Evolutionary conservation across 306 rosid genomes (phyloP), one percentile per base, ranked within the genome.

Genomic region (Prosopis cineraria): DNA sequence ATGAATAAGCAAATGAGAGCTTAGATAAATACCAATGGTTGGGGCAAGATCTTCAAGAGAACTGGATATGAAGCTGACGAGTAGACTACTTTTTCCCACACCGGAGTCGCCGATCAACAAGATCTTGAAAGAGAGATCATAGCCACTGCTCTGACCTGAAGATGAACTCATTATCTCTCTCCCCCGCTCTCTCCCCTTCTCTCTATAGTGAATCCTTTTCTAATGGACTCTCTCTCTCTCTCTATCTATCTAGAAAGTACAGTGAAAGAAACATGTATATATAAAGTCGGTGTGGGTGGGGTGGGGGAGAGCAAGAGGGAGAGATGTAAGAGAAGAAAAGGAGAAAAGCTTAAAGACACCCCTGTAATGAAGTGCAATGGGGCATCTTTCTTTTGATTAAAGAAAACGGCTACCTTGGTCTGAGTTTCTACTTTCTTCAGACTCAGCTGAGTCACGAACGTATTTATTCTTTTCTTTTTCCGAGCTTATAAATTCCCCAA

Each of bases 81-180:
- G 89, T 6, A 95, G 87, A 82, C 98, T 95, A 65, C 97, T 95
- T 80, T 95, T 95, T 44, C 99, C 99, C n/a, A 95, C 99, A 58
- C 86, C 98, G 7, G 99, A 88, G 77, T 95, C 99, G 76, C 99
- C 99, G 78, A 95, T 93, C 89, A 95, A 56, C 88, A 95, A 85
- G 91, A 95, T 86, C 96, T 95, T 95, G 87, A 91, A 91, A 5
- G 99, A 93, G 78, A 95, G 90, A 91, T 93, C 99, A 86, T 86
- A 93, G 85, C 58, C 83, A 75, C 87, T 87, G 69, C 79, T 85
- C 79, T 92, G 97, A 71, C 87, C 98, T 22, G 98, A 90, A 77
- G 93, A 90, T 34, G 97, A 95, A 81, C 94, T 89, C 99, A 91
- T 91, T 73, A n/a, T n/a, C 44, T 45, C 34, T 27, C 68, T 76